phyloP scores from a whole-genome alignment of 345 rosid genomes.

The Boechera retrofracta region DNA sequence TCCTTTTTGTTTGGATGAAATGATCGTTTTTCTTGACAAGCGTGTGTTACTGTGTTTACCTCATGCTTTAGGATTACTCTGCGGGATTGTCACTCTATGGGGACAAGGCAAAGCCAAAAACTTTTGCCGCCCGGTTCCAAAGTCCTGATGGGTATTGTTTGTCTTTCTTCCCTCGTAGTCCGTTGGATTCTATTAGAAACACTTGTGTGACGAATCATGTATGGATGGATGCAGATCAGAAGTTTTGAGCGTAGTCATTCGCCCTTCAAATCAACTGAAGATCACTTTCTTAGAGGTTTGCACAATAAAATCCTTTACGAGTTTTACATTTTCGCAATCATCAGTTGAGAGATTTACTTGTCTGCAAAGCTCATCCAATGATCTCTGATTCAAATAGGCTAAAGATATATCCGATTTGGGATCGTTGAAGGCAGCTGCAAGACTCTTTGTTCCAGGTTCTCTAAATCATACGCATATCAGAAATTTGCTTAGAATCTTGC shows the following conservation, averaged over 20 bases:
- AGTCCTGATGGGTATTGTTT: conserved; percentile 77
- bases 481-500: background rate
- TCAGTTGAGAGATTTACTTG: conserved; percentile 12
- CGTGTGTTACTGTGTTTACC: conserved; percentile 4
- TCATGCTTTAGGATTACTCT: conserved; percentile 67
- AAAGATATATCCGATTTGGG: conserved; percentile 82
- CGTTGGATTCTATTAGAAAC: background rate
- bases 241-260: conserved; percentile 76
- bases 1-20: conserved; percentile 2
- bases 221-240: conserved; percentile 68
- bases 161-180: conserved; percentile 7
- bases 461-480: background rate
- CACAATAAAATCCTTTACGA: background rate
- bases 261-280: conserved; percentile 84
- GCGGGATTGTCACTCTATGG: conserved; percentile 88
- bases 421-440: conserved; percentile 81
- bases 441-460: conserved; percentile 87
- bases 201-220: conserved; percentile 18
- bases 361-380: conserved; percentile 21
- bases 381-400: conserved; percentile 62
- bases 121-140: conserved; percentile 86
- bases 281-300: conserved; percentile 95
- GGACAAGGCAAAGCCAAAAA: conserved; percentile 85
- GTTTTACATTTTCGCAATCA: conserved; percentile 1
- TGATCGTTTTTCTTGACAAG: conserved; percentile 22